Evolutionary conservation across 1,284 basidiomycete species (phyloP).

Genomic region (Calocybe gambosa): DNA sequence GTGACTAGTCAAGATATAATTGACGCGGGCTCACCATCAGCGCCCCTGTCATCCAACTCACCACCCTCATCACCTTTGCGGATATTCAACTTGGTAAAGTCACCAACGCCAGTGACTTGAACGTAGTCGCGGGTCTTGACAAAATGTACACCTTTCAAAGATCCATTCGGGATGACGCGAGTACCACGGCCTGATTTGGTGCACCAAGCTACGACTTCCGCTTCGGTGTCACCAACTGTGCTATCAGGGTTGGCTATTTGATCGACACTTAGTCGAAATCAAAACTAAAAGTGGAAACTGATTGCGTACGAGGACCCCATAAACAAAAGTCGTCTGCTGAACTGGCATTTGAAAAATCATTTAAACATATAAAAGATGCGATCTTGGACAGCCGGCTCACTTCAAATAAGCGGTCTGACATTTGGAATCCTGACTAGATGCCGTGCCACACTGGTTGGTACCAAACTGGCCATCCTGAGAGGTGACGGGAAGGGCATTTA

Average conservation of each 20-base stretch:
- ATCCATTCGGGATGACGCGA: constrained; percentile 56
- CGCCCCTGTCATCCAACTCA: constrained; percentile 60
- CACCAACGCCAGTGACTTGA: constrained; percentile 55
- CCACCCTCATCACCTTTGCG: constrained; percentile 40
- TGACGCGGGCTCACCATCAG: constrained; percentile 29
- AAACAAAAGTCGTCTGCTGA: constrained; percentile 57
- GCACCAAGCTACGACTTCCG: constrained; percentile 69
- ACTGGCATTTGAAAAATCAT: constrained; percentile 18
- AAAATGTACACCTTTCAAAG: constrained; percentile 62
- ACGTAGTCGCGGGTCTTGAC: constrained; percentile 62
- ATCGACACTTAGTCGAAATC: neutral
- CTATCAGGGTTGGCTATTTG: constrained; percentile 28
- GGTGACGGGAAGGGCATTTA: constrained; percentile 32
- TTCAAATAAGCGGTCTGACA: constrained; percentile 57
- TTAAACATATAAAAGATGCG: constrained; percentile 12
- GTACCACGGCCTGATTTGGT: constrained; percentile 62
- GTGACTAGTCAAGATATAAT: neutral
- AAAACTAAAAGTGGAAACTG: neutral
- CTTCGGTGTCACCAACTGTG: constrained; percentile 65
- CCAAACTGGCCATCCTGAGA: constrained; percentile 51
- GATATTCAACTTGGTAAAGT: constrained; percentile 61
- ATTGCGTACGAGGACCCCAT: constrained; percentile 45
- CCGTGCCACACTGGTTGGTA: constrained; percentile 50
- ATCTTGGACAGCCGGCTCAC: constrained; percentile 29
- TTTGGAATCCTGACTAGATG: constrained; percentile 37